phyloP scores from a whole-genome alignment of 2,329 filamentous ascomycete species.

The Pseudocercospora ulei region DNA sequence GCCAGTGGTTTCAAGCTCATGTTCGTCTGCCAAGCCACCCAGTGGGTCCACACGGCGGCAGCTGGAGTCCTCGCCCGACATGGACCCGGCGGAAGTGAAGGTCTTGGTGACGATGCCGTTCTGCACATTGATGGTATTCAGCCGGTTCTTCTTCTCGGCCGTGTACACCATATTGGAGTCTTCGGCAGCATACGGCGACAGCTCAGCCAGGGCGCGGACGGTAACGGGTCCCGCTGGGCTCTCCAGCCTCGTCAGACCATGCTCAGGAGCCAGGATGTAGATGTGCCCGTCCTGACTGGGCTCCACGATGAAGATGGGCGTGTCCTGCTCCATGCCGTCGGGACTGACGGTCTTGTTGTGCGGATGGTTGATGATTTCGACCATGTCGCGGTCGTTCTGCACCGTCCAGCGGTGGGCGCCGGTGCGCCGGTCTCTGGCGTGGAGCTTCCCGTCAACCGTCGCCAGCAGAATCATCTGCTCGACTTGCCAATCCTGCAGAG shows the following conservation, averaged over 20 bases:
- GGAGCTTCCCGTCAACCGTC: slow-evolving; percentile 96
- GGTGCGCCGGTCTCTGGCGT: slow-evolving; percentile 79
- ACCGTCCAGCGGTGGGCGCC: slow-evolving; percentile 79
- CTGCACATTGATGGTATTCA: slow-evolving; percentile 79
- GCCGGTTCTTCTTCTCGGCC: slow-evolving; percentile 78
- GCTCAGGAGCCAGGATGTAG: slow-evolving; percentile 70
- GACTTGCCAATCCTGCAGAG: slow-evolving; percentile 97
- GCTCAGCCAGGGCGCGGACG: slow-evolving; percentile 74
- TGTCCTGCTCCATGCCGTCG: slow-evolving; percentile 58
- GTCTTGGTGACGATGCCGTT: slow-evolving; percentile 74
- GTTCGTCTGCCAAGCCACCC: slow-evolving; percentile 38
- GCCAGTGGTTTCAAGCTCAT: slow-evolving; percentile 67
- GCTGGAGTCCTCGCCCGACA: slow-evolving; percentile 58
- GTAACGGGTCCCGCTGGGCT: slow-evolving; percentile 46
- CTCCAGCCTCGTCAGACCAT: slow-evolving; percentile 52
- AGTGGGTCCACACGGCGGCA: slow-evolving; percentile 61
- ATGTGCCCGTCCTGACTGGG: slow-evolving; percentile 77
- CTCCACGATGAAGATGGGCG: slow-evolving; percentile 92
- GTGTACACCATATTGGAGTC: slow-evolving; percentile 77
- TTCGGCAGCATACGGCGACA: slow-evolving; percentile 64
- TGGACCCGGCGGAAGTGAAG: slow-evolving; percentile 64
- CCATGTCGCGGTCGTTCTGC: slow-evolving; percentile 73
- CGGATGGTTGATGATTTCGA: slow-evolving; percentile 75
- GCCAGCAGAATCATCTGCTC: slow-evolving; percentile 99
- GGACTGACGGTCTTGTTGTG: slow-evolving; percentile 53